phyloP scores from a whole-genome alignment of 805 yeast genomes.

The Starmerella roubikii region DNA sequence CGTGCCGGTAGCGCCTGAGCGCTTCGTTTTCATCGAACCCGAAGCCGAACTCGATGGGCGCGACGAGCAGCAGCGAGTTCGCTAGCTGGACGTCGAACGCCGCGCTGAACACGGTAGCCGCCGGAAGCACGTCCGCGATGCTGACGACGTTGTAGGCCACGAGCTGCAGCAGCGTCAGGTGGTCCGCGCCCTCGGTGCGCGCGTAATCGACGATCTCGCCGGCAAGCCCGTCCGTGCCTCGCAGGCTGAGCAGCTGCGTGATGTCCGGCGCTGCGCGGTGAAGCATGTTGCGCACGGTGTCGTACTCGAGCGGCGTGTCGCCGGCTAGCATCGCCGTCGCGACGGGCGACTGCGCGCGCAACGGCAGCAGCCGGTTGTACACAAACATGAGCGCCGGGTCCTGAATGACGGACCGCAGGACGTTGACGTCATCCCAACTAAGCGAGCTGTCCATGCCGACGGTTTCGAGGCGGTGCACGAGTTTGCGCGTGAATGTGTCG shows the following conservation, averaged over 20 bases:
- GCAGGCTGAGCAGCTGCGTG: constrained; percentile 6
- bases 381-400: constrained; percentile 12
- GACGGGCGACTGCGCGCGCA: constrained; percentile 2
- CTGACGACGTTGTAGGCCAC: constrained; percentile 10
- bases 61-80: constrained; percentile 10
- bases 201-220: constrained; percentile 9
- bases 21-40: constrained; percentile 13
- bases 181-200: constrained; percentile 6
- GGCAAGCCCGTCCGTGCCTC: constrained; percentile 10
- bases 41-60: constrained; percentile 14
- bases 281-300: constrained; percentile 6
- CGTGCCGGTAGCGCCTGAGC: constrained; percentile 2
- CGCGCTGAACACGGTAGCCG: neutral
- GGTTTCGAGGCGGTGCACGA: constrained; percentile 2
- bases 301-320: constrained; percentile 13
- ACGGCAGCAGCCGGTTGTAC: constrained; percentile 9
- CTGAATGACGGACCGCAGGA: constrained; percentile 11
- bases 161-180: constrained; percentile 10
- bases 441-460: constrained; percentile 4
- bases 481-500: constrained; percentile 5
- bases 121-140: constrained; percentile 2
- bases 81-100: neutral
- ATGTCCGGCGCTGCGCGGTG: constrained; percentile 11
- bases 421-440: constrained; percentile 13
- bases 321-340: constrained; percentile 1